A percentile compares a stretch with the other conserved stretches of the same genome.
These are phyloP conservation scores for Daldinia loculata DNA, from an alignment of 495 filamentous ascomycete genomes.

Conservation along the genomic window DNA sequence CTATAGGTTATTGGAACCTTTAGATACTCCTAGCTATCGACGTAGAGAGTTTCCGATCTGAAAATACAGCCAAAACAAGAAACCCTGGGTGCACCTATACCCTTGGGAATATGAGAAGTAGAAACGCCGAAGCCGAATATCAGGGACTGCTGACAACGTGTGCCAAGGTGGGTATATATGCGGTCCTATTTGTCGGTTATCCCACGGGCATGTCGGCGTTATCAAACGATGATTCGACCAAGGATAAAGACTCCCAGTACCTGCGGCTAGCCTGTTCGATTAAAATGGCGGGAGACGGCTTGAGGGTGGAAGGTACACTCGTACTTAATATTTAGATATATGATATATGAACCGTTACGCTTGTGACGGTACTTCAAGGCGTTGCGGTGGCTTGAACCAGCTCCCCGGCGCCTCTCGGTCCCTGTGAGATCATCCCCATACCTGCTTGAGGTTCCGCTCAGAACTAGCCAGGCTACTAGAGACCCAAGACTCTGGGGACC, in stretches of 20 bases:
- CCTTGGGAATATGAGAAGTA: constrained; percentile 10
- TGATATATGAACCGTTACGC: constrained; percentile 25
- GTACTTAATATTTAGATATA: constrained; percentile 29
- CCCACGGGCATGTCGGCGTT: constrained; percentile 27
- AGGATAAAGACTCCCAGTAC: constrained; percentile 22
- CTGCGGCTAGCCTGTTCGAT: constrained; percentile 21
- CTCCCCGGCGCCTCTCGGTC: constrained; percentile 2
- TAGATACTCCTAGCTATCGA: constrained; percentile 7
- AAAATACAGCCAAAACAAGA: constrained; percentile 16
- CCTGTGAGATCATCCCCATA: constrained; percentile 20
- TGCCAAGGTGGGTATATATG: constrained; percentile 40
- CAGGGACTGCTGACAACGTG: constrained; percentile 30
- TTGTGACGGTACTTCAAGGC: constrained; percentile 27
- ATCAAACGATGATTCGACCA: constrained; percentile 14
- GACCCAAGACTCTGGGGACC: constrained; percentile 36
- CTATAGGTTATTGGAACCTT: constrained; percentile 35
- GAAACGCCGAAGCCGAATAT: constrained; percentile 35
- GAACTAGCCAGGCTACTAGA: constrained; percentile 17
- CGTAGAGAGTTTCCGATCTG: constrained; percentile 5
- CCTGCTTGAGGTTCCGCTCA: constrained; percentile 23
- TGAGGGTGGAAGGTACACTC: constrained; percentile 31
- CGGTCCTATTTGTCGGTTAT: constrained; percentile 36
- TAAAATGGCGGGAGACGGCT: constrained; percentile 8
- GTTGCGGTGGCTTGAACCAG: constrained; percentile 2
- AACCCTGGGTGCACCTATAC: background rate